Evolutionary conservation across 345 rosid genomes (phyloP), one percentile per base, ranked within the genome.

Genomic region (Zanthoxylum bungeanum): DNA sequence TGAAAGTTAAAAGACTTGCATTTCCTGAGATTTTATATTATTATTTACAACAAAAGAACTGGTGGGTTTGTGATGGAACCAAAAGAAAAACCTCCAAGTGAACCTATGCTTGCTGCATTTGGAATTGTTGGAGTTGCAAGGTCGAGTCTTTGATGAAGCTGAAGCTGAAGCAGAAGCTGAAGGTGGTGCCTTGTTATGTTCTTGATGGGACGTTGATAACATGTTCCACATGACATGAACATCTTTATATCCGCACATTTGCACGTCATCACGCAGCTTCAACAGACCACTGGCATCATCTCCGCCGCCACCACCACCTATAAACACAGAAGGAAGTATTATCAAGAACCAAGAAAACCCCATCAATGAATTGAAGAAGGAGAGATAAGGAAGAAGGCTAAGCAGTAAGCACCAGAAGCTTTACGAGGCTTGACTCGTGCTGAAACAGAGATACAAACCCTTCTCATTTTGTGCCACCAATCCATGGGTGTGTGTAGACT

Each of bases 151-250:
- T 7, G 16, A 12, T 9, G n/a, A n/a, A n/a, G n/a, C n/a, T n/a
- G n/a, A n/a, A n/a, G n/a, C n/a, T n/a, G n/a, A n/a, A n/a, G n/a
- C n/a, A n/a, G n/a, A n/a, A n/a, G 12, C 30, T 4, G 30, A 10
- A 4, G 1, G 34, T 9, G 17, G 7, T 0, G 19, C 21, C 60
- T 1, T n/a, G 34, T 56, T 5, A 1, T 4, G 60, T 28, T 56
- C 60, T 56, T 28, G 1, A 7, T 14, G 19, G n/a, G 36, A 56
- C 31, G 12, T 56, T 34, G 30, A 56, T 56, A 56, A 56, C 60
- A 56, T 56, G 36, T 28, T 56, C 60, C 60, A 56, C 60, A 56
- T 56, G 12, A 56, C 60, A 34, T 56, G 60, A 12, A 56, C 36
- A 56, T 28, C 60, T 0, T 56, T 56, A 14, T 56, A 56, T 1